Conservation (phyloP, 2,329 filamentous ascomycete genomes). For the Epichloe hybrida region DNA sequence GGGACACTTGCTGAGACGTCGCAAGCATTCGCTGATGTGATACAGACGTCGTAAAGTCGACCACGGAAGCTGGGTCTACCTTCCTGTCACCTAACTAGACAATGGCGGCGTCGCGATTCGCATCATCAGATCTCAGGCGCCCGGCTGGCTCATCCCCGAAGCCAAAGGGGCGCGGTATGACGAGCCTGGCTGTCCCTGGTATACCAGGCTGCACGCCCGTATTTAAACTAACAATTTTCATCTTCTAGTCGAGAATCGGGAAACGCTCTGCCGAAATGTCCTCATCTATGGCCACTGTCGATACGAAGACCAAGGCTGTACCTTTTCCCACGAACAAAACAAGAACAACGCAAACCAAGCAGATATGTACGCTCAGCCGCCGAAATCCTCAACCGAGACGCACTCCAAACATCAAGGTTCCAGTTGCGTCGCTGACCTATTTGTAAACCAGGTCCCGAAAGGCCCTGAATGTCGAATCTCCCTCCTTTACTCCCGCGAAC, state of each 20-base stretch:
- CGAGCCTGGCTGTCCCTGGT: background rate
- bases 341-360: slow-evolving; percentile 34
- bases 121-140: slow-evolving; percentile 33
- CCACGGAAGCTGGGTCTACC: slow-evolving; percentile 19
- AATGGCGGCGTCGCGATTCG: slow-evolving; percentile 35
- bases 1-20: background rate
- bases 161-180: slow-evolving; percentile 42
- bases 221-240: slow-evolving; percentile 4
- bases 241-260: slow-evolving; percentile 54
- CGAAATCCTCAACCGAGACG: background rate
- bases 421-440: background rate
- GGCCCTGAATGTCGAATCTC: slow-evolving; percentile 86
- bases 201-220: background rate
- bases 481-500: slow-evolving; percentile 71
- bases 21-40: slow-evolving; percentile 2
- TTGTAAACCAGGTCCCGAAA: slow-evolving; percentile 45
- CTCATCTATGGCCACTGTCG: slow-evolving; percentile 88
- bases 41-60: slow-evolving; percentile 30
- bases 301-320: slow-evolving; percentile 82
- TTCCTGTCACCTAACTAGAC: slow-evolving; percentile 17
- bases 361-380: slow-evolving; percentile 33
- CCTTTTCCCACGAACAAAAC: slow-evolving; percentile 74
- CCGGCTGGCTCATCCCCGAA: slow-evolving; percentile 40
- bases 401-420: background rate
- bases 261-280: slow-evolving; percentile 84